Base-by-base conservation (phyloP, 768 basidiomycete genomes). In the Lyophyllum decastes region DNA sequence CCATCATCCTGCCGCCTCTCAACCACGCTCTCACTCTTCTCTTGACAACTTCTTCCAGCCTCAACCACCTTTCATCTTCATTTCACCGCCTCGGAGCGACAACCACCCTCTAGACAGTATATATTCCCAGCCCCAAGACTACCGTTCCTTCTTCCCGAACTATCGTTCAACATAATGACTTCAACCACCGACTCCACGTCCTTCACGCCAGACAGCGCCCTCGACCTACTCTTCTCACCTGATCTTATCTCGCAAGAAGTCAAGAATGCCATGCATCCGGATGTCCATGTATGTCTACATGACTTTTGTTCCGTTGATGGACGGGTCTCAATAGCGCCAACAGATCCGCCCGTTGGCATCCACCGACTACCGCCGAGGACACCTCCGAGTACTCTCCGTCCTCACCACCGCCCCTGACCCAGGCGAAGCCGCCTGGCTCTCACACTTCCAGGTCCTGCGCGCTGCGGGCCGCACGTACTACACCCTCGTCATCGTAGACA, bases 271-370 rank as follows among this genome's bases (percentile, higher is more conserved):
- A 73, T 95, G 4, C 87, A 85, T 38, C 59, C 78, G 8, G 88
- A 86, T 58, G 76, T 92, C 44, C 67, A 68, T 49, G 67, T 68
- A 62, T 19, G 65, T 54, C 40, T 26, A 25, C 9, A 12, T 17
- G 12, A 12, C 5, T 26, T 11, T 34, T 22, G 26, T 33, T 17
- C 12, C 27, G 10, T 4, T 2, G 26, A n/a, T 6, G n/a, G 19
- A 41, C 35, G 40, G 6, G 6, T 41, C 40, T 19, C 16, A 19
- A 41, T 10, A 41, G 40, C n/a, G 16, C 14, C 35, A 14, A 47
- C 55, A 97, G 95, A 85, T 98, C 22, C 94, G 97, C 49, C 97
- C 97, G 0, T 81, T 99, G 19, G 86, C 94, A 0, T 85, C 86
- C 22, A 86, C 89, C 6, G 97, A 99, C 78, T 84, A 94, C 74